Evolutionary conservation across 176 grass and related monocot genomes (phyloP).

Genomic region (Hsuehochloa calcarea): DNA sequence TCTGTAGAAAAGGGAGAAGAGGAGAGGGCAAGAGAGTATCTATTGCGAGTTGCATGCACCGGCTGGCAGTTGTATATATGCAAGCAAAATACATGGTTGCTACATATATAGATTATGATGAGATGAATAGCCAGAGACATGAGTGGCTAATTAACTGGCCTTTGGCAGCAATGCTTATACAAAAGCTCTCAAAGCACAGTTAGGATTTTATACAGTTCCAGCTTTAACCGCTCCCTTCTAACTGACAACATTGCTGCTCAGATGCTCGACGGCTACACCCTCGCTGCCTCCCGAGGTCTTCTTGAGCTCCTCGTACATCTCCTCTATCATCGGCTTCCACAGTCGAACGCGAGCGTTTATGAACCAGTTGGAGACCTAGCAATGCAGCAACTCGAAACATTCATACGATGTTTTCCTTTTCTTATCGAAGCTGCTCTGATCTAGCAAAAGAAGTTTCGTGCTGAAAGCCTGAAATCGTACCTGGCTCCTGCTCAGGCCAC

Average conservation of each 20-base stretch:
- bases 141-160: not conserved
- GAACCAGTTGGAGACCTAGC: constrained; percentile 94
- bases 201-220: not conserved
- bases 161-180: constrained; percentile 3
- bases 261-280: not conserved
- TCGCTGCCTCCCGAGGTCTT: constrained; percentile 36
- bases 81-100: not conserved
- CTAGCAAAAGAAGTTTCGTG: not conserved
- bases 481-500: constrained; percentile 85
- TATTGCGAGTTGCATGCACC: not conserved
- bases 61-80: not conserved
- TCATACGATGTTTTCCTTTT: not conserved
- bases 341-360: constrained; percentile 80
- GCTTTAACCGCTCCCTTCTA: not conserved
- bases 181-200: not conserved
- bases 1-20: not conserved
- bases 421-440: not conserved
- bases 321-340: constrained; percentile 91
- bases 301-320: constrained; percentile 81
- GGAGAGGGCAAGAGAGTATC: not conserved
- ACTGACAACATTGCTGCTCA: not conserved
- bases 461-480: constrained; percentile 30
- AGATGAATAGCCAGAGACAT: not conserved
- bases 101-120: not conserved
- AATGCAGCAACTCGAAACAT: not conserved